phyloP scores from a whole-genome alignment of 805 yeast genomes.

The Metschnikowia koreensis region DNA sequence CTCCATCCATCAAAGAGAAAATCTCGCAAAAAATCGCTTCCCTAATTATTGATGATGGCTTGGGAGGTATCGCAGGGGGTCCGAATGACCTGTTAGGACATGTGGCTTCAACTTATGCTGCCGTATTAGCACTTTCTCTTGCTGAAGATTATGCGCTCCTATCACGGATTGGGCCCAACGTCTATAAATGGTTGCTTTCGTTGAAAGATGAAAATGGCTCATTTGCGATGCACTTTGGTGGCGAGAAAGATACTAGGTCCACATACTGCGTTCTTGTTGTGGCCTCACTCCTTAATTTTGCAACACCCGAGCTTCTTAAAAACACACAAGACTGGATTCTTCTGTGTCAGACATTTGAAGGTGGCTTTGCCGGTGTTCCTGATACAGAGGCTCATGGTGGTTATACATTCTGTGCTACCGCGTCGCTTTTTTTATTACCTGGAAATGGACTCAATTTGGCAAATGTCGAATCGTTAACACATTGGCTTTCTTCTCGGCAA shows the following conservation, averaged over 20 bases:
- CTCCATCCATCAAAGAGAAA: slow-evolving; percentile 1
- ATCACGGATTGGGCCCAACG: slow-evolving; percentile 30
- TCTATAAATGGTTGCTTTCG: slow-evolving; percentile 63
- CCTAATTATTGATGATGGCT: slow-evolving; percentile 31
- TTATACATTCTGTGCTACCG: slow-evolving; percentile 84
- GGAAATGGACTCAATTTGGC: slow-evolving; percentile 28
- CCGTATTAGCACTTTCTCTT: slow-evolving; percentile 58
- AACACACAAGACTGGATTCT: slow-evolving; percentile 60
- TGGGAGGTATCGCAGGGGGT: slow-evolving; percentile 82
- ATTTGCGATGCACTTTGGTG: slow-evolving; percentile 68
- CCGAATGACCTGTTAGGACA: slow-evolving; percentile 73
- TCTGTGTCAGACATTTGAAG: slow-evolving; percentile 86
- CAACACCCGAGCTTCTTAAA: slow-evolving; percentile 56
- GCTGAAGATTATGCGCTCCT: slow-evolving; percentile 40
- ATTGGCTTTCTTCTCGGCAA: slow-evolving; percentile 77
- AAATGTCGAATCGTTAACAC: slow-evolving; percentile 48
- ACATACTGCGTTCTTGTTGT: slow-evolving; percentile 81
- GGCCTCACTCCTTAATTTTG: slow-evolving; percentile 61
- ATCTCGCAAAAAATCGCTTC: slow-evolving; percentile 25
- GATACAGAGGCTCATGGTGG: slow-evolving; percentile 94
- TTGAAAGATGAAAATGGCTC: slow-evolving; percentile 73
- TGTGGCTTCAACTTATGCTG: slow-evolving; percentile 81
- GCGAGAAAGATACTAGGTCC: slow-evolving; percentile 85
- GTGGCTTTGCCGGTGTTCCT: slow-evolving; percentile 89
- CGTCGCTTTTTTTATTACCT: slow-evolving; percentile 54